These are phyloP conservation scores for Chytridium lagenaria DNA, from an alignment of 371 early-diverging fungal species.

Conservation along the genomic window DNA sequence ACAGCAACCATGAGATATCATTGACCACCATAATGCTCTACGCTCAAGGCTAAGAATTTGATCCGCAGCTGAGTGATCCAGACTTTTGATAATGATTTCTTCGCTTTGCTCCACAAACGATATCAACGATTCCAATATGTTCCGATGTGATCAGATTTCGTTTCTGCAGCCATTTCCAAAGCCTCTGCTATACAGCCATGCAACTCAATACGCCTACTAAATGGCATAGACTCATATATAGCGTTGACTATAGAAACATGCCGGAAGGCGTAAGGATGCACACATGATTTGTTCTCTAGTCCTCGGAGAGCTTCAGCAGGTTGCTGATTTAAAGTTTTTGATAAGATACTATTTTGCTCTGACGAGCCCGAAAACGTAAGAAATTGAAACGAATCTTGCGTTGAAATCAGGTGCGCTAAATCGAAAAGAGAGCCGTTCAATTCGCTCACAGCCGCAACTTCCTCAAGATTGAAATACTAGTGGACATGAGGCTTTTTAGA, in stretches of 20 bases:
- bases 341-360: too few species aligned
- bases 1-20: not conserved
- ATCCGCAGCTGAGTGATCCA: not conserved
- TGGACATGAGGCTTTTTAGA: too few species aligned
- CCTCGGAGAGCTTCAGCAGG: too few species aligned
- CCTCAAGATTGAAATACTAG: too few species aligned
- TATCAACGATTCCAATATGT: not conserved
- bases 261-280: not conserved
- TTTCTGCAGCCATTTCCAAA: not conserved
- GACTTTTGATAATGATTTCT: not conserved
- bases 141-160: too few species aligned
- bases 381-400: too few species aligned
- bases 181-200: not conserved
- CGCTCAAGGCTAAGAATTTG: not conserved
- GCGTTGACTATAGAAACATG: constrained; percentile 1
- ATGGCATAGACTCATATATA: constrained; percentile 6
- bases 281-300: too few species aligned
- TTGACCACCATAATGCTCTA: not conserved
- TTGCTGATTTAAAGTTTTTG: too few species aligned
- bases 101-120: not conserved
- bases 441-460: too few species aligned
- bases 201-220: not conserved
- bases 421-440: too few species aligned
- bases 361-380: too few species aligned
- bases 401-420: too few species aligned